Base-by-base conservation (phyloP, 805 yeast species). In the Kodamaea nitidulidarum region DNA sequence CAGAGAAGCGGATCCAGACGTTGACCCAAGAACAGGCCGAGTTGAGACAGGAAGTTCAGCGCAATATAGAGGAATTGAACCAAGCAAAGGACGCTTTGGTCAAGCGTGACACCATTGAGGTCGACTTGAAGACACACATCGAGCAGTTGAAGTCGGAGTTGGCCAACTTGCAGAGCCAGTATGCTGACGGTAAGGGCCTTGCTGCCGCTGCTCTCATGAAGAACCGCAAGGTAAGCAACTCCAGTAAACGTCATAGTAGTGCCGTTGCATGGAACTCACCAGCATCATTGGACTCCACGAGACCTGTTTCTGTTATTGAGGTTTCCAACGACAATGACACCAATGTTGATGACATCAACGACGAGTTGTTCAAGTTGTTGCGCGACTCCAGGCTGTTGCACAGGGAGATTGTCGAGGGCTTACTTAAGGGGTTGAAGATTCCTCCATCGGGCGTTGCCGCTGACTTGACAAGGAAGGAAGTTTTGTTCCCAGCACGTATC, bases 401-500 rank as follows among this genome's bases (percentile, higher is more conserved):
- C 58, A 73, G 78, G 44, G 97, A 91, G 61, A 84, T 88, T 36
- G 83, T 88, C 21, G 90, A 84, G 50, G 95, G 95, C 4, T 70
- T 93, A 45, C 71, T 93, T 55, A 84, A 80, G 67, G 90, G 88
- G 8, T 73, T 91, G 61, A 84, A 80, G 62, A 79, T 90, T 39
- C 97, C 98, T 32, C 78, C 81, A 27, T 83, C 95, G 15, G 84
- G 88, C 44, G 87, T 84, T 35, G 88, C 93, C 32, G 82, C 87
- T 34, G 87, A 81, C 52, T 70, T 88, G 47, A 80, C 90, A 11
- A 77, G 87, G 56, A 88, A 88, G 56, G 98, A 93, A 59, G 95
- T 91, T 8, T 71, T 93, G 39, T 93, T 88, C 80, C 98, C 98
- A 18, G 93, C 97, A 1, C 80, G 96, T 70, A 87, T 93, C 48